Evolutionary conservation across 208 protist species (phyloP), one percentile per base, ranked within the genome.

Genomic region (Crithidia thermophila): DNA sequence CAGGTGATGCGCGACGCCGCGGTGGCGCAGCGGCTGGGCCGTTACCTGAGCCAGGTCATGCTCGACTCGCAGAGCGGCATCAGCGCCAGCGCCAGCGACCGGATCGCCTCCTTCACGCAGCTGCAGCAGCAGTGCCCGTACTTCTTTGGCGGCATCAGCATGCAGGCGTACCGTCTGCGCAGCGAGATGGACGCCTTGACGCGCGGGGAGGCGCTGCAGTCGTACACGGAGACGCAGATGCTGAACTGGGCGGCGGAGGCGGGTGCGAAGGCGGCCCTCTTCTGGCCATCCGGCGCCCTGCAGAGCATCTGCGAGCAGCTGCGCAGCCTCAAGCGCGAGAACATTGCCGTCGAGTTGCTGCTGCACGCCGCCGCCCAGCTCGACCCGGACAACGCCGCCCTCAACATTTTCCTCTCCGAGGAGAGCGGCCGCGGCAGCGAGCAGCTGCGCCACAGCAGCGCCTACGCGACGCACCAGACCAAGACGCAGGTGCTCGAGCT

Each of bases 281-380:
- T 90, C 51, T 94, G 91, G 87, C 79, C 72, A 27, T 87, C 81
- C 18, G 91, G 91, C n/a, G 79, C 86, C 18, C 79, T 97, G 10
- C 59, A 82, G 34, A 76, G 63, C 39, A 87, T 97, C 33, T 94
- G 87, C 65, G 84, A 91, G 47, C 81, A 93, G 68, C 82, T 97
- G 31, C 71, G 78, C 30, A 67, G 71, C 23, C 55, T 85, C 21
- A 90, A 91, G 58, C 81, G 81, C 23, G 89, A 94, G 56, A 82
- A 88, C 42, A 59, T 82, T 5, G 81, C 84, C 9, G 78, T 94
- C 42, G 77, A 82, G 66, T 78, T 97, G 10, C 81, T 97, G n/a
- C 81, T 97, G 46, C 89, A 91, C 64, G 89, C 91, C 33, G 84
- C 91, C 11, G 59, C 60, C 62, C 91, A 97, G 68, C 59, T 97